These are phyloP conservation scores for Nidularia sp. DNA, from an alignment of 768 basidiomycete species.

Conservation along the genomic window DNA sequence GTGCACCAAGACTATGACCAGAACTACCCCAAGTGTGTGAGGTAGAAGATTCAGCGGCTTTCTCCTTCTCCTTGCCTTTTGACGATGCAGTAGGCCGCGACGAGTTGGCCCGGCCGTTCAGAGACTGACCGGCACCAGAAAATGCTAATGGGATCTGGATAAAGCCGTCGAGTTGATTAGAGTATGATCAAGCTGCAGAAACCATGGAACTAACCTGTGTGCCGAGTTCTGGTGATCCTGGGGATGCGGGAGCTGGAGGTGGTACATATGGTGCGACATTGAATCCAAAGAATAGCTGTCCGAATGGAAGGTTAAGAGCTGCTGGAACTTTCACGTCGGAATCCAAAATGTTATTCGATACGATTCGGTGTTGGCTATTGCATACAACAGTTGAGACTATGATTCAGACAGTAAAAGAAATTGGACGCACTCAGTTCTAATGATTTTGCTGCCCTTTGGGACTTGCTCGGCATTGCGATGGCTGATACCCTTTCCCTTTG, in stretches of 20 bases:
- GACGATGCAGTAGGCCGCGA: conserved; percentile 23
- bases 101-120: conserved; percentile 48
- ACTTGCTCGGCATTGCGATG: conserved; percentile 80
- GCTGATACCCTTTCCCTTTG: conserved; percentile 91
- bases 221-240: conserved; percentile 22
- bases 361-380: conserved; percentile 71
- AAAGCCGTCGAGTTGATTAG: conserved; percentile 2
- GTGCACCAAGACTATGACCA: conserved; percentile 48
- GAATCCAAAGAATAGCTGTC: conserved; percentile 96
- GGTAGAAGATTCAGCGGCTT: conserved; percentile 25
- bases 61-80: conserved; percentile 52
- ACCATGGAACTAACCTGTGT: conserved; percentile 18
- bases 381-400: not conserved
- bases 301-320: conserved; percentile 84
- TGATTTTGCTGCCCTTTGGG: conserved; percentile 80
- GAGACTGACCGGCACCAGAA: conserved; percentile 60
- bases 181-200: not conserved
- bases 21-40: conserved; percentile 37
- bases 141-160: conserved; percentile 46
- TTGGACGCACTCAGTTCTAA: conserved; percentile 77
- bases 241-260: conserved; percentile 29
- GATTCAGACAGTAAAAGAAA: not conserved
- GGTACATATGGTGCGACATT: conserved; percentile 69
- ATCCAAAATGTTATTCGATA: conserved; percentile 78
- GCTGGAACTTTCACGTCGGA: conserved; percentile 80